phyloP scores from a whole-genome alignment of 2,329 filamentous ascomycete species.

The Verticillium klebahnii region DNA sequence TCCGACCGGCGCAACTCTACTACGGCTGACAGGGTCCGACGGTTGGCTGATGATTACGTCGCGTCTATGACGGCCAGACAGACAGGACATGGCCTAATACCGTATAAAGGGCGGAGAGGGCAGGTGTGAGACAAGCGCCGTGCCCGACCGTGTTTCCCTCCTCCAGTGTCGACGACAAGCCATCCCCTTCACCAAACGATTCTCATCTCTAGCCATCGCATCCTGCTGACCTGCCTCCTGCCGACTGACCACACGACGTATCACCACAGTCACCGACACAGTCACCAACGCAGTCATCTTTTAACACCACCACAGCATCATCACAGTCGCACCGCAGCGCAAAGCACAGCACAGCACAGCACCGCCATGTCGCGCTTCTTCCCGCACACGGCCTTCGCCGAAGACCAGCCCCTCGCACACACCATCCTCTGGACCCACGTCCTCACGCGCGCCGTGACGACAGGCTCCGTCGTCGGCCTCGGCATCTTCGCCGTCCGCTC shows the following conservation, averaged over 20 bases:
- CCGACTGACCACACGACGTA: too few relatives aligned
- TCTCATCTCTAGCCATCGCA: too few relatives aligned
- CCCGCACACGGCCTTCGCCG: constrained; percentile 53
- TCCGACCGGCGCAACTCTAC: background rate
- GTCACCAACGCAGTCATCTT: too few relatives aligned
- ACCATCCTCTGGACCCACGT: constrained; percentile 57
- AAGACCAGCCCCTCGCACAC: constrained; percentile 54
- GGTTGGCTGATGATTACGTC: background rate
- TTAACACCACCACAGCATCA: background rate
- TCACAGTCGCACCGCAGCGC: background rate
- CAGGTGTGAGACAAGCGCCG: background rate
- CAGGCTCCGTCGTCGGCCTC: constrained; percentile 45
- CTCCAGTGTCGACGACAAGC: too few relatives aligned
- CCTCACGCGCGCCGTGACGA: constrained; percentile 48
- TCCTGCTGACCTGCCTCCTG: too few relatives aligned
- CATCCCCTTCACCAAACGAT: too few relatives aligned
- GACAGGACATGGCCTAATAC: background rate
- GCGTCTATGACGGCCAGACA: background rate
- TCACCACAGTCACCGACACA: too few relatives aligned
- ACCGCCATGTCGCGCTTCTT: constrained; percentile 51
- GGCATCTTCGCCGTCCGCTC: constrained; percentile 29
- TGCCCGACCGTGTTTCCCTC: background rate
- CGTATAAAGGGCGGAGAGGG: background rate
- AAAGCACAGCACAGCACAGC: constrained; percentile 1
- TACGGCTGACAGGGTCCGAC: background rate